Percentiles rank a stretch among this genome's conserved stretches.
Evolutionary conservation across 202 grass and related monocot genomes (phyloP).

Genomic region (Saccharum hybrid): DNA sequence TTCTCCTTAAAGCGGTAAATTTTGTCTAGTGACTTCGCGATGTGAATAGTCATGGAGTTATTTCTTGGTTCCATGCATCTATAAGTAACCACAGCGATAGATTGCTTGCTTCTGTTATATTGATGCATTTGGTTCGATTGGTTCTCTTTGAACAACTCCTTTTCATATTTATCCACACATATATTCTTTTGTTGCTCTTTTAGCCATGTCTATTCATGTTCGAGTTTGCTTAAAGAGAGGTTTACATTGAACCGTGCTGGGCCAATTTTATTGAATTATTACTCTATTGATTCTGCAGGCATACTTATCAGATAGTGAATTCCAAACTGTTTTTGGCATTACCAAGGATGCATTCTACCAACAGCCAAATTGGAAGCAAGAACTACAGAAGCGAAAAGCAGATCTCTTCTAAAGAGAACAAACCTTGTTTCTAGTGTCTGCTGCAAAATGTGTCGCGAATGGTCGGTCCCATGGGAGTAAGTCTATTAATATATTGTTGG

Average conservation of each 20-base stretch:
- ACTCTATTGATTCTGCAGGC: constrained; percentile 57
- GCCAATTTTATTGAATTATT: neutral
- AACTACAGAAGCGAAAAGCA: constrained; percentile 82
- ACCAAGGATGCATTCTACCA: constrained; percentile 75
- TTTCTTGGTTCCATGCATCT: constrained; percentile 8
- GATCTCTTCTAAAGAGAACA: constrained; percentile 77
- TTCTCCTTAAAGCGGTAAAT: neutral
- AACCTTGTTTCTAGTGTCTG: constrained; percentile 29
- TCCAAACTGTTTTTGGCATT: constrained; percentile 76
- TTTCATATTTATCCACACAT: neutral
- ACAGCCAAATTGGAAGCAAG: constrained; percentile 93
- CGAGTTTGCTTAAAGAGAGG: neutral
- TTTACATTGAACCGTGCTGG: neutral
- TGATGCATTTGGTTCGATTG: neutral
- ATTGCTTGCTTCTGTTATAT: constrained; percentile 26
- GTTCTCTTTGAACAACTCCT: neutral
- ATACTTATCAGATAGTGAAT: constrained; percentile 82
- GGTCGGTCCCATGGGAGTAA: constrained; percentile 47
- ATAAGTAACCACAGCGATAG: neutral
- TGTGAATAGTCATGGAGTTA: neutral
- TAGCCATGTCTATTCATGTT: constrained; percentile 30
- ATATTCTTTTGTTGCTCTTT: neutral
- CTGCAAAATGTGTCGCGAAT: constrained; percentile 49
- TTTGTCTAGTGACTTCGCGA: neutral
- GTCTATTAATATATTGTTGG: constrained; percentile 37